These are phyloP conservation scores for Oryza nivara DNA, from an alignment of 176 grass and related monocot genomes.

Conservation along the genomic window DNA sequence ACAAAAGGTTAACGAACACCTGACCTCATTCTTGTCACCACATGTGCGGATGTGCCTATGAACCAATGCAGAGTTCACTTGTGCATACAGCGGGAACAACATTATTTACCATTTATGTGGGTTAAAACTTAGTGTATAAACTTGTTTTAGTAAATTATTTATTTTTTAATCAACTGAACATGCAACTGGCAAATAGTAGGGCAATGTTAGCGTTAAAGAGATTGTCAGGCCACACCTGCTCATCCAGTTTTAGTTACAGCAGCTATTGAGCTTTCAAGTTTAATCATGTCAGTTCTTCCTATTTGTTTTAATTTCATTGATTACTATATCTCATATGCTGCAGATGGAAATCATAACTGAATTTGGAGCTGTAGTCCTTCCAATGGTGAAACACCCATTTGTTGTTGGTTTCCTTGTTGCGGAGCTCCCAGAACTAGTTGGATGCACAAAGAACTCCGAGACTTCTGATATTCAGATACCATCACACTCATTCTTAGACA, in stretches of 20 bases:
- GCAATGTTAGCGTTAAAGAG: not conserved
- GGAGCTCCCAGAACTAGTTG: slow-evolving; percentile 66
- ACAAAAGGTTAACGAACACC: not conserved
- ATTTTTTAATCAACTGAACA: not conserved
- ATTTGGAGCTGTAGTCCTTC: slow-evolving; percentile 69
- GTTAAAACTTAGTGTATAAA: not conserved
- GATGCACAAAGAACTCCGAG: slow-evolving; percentile 18
- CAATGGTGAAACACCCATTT: slow-evolving; percentile 87
- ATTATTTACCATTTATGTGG: not conserved
- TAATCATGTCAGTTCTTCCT: not conserved
- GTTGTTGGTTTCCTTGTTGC: slow-evolving; percentile 87
- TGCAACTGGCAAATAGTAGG: not conserved
- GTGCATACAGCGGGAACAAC: not conserved
- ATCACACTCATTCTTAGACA: slow-evolving; percentile 33
- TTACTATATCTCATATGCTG: slow-evolving; percentile 34
- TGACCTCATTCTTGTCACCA: not conserved
- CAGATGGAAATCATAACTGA: slow-evolving; percentile 69
- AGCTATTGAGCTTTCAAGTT: not conserved
- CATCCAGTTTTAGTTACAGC: not conserved
- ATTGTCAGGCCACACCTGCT: not conserved
- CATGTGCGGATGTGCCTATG: not conserved
- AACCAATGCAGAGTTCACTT: not conserved
- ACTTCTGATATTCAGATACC: slow-evolving; percentile 32
- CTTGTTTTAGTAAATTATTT: not conserved
- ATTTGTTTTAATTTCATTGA: not conserved